Evolutionary conservation across 305 asterid genomes (phyloP), one percentile per base, ranked within the genome.

Genomic region (Fraxinus velutina): DNA sequence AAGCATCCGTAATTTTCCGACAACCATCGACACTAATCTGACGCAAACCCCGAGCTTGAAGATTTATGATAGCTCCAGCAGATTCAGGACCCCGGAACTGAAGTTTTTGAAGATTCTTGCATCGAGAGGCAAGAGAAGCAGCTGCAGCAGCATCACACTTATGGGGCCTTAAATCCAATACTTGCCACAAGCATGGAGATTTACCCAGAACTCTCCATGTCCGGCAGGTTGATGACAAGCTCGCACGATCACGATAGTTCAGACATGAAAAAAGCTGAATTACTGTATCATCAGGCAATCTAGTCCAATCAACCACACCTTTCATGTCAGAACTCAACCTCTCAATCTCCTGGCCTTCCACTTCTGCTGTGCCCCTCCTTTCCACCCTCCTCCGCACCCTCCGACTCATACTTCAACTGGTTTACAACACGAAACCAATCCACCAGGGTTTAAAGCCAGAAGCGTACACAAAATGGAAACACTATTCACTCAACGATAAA

Each of bases 221-320:
- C 76, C 89, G 89, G 86, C 99, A 95, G 66, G 97, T 92, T 5
- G 97, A 92, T 9, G 98, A 90, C 83, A 95, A 83, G 86, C 97
- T 93, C 5, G 97, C 98, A 33, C 98, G 90, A 81, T 95, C 99
- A 50, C 98, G 94, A 85, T 93, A 86, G 85, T 89, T 93, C 84
- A 94, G 89, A 82, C 90, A 83, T 2, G 96, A 86, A 83, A 93
- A 93, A 22, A 94, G 88, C 87, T 93, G 94, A 71, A 93, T 86
- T 55, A 89, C 93, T 21, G 94, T 93, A 78, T 94, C 97, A 88
- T 91, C 93, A 2, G 97, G 96, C 82, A 94, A 85, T 82, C 80
- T 90, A 83, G 91, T 94, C 98, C 98, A 94, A 86, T 94, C 97
- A 79, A 93, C 84, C 60, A 83, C 85, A 21, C 85, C 90, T 71